These are phyloP conservation scores for Rhododendron kiyosumense DNA, from an alignment of 148 eudicot species.

Conservation along the genomic window DNA sequence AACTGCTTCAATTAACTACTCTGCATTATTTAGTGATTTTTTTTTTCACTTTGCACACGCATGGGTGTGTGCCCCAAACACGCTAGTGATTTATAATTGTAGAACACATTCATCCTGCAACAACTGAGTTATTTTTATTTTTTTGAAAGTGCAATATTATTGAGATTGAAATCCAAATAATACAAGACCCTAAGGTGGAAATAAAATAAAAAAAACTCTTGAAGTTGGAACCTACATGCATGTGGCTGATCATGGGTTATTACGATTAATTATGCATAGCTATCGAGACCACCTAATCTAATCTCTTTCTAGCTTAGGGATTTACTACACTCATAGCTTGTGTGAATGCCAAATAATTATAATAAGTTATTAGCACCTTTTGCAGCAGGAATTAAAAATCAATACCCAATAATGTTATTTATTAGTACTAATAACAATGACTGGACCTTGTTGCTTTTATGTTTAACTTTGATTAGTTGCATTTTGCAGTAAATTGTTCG, in stretches of 20 bases:
- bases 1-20: too few relatives aligned
- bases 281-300: background rate
- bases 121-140: too few relatives aligned
- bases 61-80: too few relatives aligned
- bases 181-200: background rate
- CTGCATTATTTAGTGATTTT: too few relatives aligned
- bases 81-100: background rate
- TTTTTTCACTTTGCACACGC: too few relatives aligned
- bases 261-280: background rate
- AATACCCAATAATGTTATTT: background rate
- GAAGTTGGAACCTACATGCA: background rate
- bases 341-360: background rate
- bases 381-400: background rate
- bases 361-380: background rate
- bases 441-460: background rate
- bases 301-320: background rate
- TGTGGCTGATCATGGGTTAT: background rate
- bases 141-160: too few relatives aligned
- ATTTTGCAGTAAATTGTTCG: background rate
- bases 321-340: background rate
- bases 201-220: background rate
- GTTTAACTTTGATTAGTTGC: background rate
- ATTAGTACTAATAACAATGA: background rate
- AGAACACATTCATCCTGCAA: background rate
- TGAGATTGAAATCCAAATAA: background rate